Conservation (phyloP, 1,139 yeast species). For the Pichia sp. region DNA sequence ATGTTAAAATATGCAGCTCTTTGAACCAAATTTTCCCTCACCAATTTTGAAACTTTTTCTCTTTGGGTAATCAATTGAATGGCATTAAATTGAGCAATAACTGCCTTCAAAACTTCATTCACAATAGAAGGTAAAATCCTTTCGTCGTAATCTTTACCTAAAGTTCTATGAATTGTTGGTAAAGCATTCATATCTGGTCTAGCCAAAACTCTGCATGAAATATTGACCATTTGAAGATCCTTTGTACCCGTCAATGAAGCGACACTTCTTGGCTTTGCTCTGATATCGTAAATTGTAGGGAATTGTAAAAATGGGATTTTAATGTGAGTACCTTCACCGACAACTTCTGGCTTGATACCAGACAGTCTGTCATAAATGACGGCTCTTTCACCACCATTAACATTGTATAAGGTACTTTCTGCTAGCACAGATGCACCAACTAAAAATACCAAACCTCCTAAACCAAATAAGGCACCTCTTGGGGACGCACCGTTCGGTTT, state of each 20-base stretch:
- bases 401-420: constrained; percentile 80
- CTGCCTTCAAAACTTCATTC: constrained; percentile 92
- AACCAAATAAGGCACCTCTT: constrained; percentile 60
- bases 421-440: constrained; percentile 65
- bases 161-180: constrained; percentile 81
- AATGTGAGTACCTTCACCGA: constrained; percentile 92
- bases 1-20: constrained; percentile 89
- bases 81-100: constrained; percentile 97
- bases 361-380: constrained; percentile 81
- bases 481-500: constrained; percentile 31
- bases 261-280: constrained; percentile 96
- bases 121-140: constrained; percentile 94
- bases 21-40: constrained; percentile 83
- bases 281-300: constrained; percentile 86
- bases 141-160: constrained; percentile 93
- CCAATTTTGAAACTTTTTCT: constrained; percentile 87
- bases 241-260: constrained; percentile 98
- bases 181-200: constrained; percentile 75
- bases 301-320: constrained; percentile 93
- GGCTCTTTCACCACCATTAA: constrained; percentile 99
- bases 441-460: constrained; percentile 65
- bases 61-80: constrained; percentile 97
- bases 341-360: constrained; percentile 82
- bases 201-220: constrained; percentile 92
- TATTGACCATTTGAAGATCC: constrained; percentile 98